A percentile compares a stretch with the other conserved stretches of the same genome.
Evolutionary conservation across 306 rosid genomes (phyloP).

Genomic region (Castanea mollissima): DNA sequence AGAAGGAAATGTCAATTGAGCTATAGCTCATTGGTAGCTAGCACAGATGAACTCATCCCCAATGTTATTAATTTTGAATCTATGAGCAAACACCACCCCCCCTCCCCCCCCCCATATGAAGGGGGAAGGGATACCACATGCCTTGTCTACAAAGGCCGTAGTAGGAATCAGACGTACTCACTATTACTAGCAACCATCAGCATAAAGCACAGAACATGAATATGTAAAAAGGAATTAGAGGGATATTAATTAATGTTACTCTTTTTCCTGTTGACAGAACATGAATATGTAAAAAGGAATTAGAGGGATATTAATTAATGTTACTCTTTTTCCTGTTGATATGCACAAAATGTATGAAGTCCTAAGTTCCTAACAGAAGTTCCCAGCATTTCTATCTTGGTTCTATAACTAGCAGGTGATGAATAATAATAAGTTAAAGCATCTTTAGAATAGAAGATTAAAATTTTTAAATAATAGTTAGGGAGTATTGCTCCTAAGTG

Average conservation of each 20-base stretch:
- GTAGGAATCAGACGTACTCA: background rate
- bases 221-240: background rate
- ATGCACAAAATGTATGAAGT: background rate
- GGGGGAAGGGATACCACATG: background rate
- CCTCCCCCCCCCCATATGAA: background rate
- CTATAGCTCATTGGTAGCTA: too few relatives aligned
- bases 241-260: background rate
- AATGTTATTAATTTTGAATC: too few relatives aligned
- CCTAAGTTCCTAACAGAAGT: too few relatives aligned
- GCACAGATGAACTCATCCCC: background rate
- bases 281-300: background rate
- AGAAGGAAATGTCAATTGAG: too few relatives aligned
- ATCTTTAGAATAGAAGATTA: background rate
- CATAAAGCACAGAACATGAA: background rate
- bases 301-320: background rate
- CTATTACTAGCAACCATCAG: background rate
- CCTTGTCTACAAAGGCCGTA: background rate
- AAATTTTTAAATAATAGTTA: background rate
- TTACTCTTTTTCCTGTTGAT: background rate
- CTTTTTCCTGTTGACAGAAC: background rate
- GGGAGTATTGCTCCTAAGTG: background rate
- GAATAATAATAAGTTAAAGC: background rate
- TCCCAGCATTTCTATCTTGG: too few relatives aligned
- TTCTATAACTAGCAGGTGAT: background rate
- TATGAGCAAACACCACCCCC: too few relatives aligned